Percentiles rank a stretch among this genome's conserved stretches.
These are phyloP conservation scores for Meira miltonrushii DNA, from an alignment of 1,284 basidiomycete genomes.

Conservation along the genomic window DNA sequence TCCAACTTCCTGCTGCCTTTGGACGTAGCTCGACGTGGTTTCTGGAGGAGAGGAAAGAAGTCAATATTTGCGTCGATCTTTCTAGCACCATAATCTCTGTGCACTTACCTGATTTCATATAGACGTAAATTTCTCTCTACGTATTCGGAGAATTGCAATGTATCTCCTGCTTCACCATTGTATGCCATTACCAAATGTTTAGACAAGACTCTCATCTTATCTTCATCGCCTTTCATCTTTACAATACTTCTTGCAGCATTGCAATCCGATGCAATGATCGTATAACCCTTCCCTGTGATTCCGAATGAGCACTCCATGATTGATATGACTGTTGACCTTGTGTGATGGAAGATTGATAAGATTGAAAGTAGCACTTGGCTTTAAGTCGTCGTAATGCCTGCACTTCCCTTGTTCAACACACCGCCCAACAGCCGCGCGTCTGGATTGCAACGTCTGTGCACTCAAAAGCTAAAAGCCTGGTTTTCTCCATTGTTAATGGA, in stretches of 20 bases:
- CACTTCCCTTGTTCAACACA: no score
- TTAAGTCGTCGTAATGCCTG: neutral
- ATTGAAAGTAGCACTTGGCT: neutral
- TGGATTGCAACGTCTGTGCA: no score
- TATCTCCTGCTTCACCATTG: conserved; percentile 86
- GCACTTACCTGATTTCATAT: conserved; percentile 77
- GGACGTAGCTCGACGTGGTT: conserved; percentile 76
- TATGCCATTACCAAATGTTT: conserved; percentile 92
- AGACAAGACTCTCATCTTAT: conserved; percentile 89
- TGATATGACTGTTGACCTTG: neutral
- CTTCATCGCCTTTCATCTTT: conserved; percentile 94
- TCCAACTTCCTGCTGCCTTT: conserved; percentile 85
- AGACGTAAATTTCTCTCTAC: conserved; percentile 91
- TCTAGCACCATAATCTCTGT: neutral
- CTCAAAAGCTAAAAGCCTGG: no score
- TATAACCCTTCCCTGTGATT: conserved; percentile 53
- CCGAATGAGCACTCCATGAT: conserved; percentile 57
- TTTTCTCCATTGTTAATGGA: no score
- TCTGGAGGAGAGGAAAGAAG: conserved; percentile 15
- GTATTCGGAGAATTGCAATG: conserved; percentile 92
- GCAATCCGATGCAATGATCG: conserved; percentile 70
- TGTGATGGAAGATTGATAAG: neutral
- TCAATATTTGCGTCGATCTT: conserved; percentile 3
- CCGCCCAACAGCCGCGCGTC: no score
- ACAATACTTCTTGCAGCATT: conserved; percentile 84